These are phyloP conservation scores for Dryas octopetala DNA, from an alignment of 306 rosid genomes.

Conservation along the genomic window DNA sequence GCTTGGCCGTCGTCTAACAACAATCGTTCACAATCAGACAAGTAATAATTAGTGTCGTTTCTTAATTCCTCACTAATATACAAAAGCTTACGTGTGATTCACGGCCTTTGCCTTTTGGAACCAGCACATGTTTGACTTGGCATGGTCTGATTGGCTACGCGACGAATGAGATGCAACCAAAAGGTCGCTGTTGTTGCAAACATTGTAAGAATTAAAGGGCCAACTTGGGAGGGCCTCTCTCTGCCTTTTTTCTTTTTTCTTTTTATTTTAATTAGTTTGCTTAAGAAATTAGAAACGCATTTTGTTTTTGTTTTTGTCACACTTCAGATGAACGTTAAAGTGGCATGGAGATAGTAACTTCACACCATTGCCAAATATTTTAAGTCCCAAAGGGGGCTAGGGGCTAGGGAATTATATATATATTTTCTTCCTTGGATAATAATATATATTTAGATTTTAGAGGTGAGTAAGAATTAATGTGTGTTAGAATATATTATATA, in stretches of 20 bases:
- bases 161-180: not conserved
- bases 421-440: no score
- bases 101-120: constrained; percentile 1
- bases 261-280: not conserved
- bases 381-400: no score
- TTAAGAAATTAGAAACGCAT: no score
- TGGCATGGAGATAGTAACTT: no score
- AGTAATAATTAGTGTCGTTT: not conserved
- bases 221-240: not conserved
- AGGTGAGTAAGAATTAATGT: no score
- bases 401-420: no score
- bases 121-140: not conserved
- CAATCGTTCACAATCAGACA: not conserved
- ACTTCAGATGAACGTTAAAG: no score
- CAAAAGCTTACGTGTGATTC: not conserved
- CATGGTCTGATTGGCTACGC: not conserved
- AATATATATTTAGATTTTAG: no score
- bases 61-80: not conserved
- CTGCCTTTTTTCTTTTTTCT: not conserved
- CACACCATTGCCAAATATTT: no score
- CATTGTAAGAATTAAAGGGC: not conserved
- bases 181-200: not conserved
- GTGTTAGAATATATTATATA: no score
- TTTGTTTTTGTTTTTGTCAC: no score
- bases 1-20: not conserved